Evolutionary conservation across 2,329 filamentous ascomycete genomes (phyloP).

Genomic region (Aspergillus quadricinctus): DNA sequence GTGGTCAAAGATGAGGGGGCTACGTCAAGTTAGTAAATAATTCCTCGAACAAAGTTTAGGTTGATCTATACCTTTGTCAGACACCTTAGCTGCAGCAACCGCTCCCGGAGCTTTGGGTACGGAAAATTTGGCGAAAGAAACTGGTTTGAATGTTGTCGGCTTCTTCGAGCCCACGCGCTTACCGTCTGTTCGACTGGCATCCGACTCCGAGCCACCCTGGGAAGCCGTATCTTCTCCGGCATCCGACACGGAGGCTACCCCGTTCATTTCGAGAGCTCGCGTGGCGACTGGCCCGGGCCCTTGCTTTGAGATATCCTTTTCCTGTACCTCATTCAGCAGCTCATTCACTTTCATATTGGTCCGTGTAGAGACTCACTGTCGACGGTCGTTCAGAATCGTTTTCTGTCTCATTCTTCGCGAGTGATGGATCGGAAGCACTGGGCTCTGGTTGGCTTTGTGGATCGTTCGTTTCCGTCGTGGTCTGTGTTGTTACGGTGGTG

Average conservation of each 20-base stretch:
- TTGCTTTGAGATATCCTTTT: constrained; percentile 30
- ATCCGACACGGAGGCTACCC: constrained; percentile 32
- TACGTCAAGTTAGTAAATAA: background rate
- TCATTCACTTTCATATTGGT: constrained; percentile 6
- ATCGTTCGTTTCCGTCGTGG: constrained; percentile 21
- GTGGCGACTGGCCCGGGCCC: constrained; percentile 30
- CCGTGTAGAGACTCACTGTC: constrained; percentile 26
- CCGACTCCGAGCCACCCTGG: constrained; percentile 57
- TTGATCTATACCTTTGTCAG: constrained; percentile 52
- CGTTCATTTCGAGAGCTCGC: constrained; percentile 38
- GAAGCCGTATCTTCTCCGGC: constrained; percentile 37
- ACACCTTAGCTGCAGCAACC: constrained; percentile 46
- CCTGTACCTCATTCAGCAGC: constrained; percentile 22
- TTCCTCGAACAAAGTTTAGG: background rate
- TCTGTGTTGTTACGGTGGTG: constrained; percentile 33
- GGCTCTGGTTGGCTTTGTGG: constrained; percentile 22
- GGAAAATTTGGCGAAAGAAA: constrained; percentile 64
- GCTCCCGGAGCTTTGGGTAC: constrained; percentile 58
- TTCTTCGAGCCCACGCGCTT: constrained; percentile 55
- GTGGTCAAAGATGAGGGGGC: constrained; percentile 24
- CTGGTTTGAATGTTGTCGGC: constrained; percentile 59
- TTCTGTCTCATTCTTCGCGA: constrained; percentile 19
- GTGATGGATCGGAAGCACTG: constrained; percentile 12
- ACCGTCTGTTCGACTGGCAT: constrained; percentile 54
- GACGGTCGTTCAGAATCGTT: constrained; percentile 21